Conservation (phyloP, 495 filamentous ascomycete species). For the Penicillium macrosclerotiorum region DNA sequence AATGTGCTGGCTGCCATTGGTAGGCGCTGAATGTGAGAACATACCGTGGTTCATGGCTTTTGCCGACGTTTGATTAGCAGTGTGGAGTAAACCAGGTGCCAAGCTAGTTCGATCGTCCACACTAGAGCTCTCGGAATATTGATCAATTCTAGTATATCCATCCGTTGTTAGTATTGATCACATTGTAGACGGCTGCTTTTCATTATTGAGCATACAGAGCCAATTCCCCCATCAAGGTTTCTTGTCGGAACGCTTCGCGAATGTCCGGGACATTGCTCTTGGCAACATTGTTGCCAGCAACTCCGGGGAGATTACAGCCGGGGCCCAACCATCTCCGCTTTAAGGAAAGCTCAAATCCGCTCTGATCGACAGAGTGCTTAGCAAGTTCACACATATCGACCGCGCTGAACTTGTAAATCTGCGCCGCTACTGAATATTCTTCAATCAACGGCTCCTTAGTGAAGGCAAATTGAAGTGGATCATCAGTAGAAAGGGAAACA, state of each 20-base stretch:
- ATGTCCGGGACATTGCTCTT: slow-evolving; percentile 97
- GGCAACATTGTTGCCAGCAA: slow-evolving; percentile 80
- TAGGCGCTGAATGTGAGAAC: not conserved
- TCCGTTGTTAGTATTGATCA: slow-evolving; percentile 4
- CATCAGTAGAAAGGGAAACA: slow-evolving; percentile 93
- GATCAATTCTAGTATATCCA: slow-evolving; percentile 24
- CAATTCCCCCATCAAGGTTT: slow-evolving; percentile 77
- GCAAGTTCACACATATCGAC: slow-evolving; percentile 99
- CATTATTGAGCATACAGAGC: slow-evolving; percentile 63
- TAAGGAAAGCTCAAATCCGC: slow-evolving; percentile 83
- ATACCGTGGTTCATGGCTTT: slow-evolving; percentile 5
- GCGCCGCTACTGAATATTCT: slow-evolving; percentile 95
- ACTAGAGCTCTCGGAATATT: slow-evolving; percentile 21
- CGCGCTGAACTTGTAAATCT: slow-evolving; percentile 96
- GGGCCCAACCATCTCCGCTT: slow-evolving; percentile 89
- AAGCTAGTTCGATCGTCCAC: slow-evolving; percentile 15
- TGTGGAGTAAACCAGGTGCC: slow-evolving; percentile 17
- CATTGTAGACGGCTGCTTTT: no score
- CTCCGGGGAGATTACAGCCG: slow-evolving; percentile 69
- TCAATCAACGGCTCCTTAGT: slow-evolving; percentile 98
- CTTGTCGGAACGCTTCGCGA: slow-evolving; percentile 80
- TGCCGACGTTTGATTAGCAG: slow-evolving; percentile 13
- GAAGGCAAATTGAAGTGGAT: slow-evolving; percentile 96
- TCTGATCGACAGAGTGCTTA: slow-evolving; percentile 91
- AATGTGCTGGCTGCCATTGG: not conserved